Percentiles rank a stretch among this genome's conserved stretches.
Evolutionary conservation across 148 eudicot species (phyloP).

Genomic region (Salicornia ramosissima): DNA sequence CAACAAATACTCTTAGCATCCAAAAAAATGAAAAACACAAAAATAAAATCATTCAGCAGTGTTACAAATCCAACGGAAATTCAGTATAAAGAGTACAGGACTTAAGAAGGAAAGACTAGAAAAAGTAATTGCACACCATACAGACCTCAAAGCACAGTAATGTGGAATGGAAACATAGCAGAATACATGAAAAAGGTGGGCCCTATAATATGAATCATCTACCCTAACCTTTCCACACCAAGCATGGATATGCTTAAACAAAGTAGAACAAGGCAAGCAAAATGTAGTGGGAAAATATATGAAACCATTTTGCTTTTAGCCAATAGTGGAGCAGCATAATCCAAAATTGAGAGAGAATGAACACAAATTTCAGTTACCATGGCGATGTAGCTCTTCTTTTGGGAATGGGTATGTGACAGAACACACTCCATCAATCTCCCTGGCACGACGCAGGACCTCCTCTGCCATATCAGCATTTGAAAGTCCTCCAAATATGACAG

Average conservation of each 20-base stretch:
- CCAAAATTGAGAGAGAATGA: not conserved
- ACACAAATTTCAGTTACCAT: slow-evolving; percentile 44
- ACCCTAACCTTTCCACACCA: not conserved
- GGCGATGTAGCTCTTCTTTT: slow-evolving; percentile 59
- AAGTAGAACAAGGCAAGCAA: not conserved
- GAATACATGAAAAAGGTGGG: not conserved
- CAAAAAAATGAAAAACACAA: not conserved
- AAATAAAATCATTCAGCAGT: not conserved
- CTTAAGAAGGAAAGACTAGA: too few species aligned
- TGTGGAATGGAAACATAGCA: too few species aligned
- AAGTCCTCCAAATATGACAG: slow-evolving; percentile 79
- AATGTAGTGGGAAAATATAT: not conserved
- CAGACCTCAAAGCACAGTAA: too few species aligned
- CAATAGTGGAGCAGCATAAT: not conserved
- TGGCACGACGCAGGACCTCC: slow-evolving; percentile 61
- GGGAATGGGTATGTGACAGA: slow-evolving; percentile 82
- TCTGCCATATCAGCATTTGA: slow-evolving; percentile 60
- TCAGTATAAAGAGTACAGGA: too few species aligned
- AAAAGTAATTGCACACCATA: too few species aligned
- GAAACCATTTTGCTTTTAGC: not conserved
- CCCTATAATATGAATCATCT: not conserved
- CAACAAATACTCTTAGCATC: slow-evolving; percentile 9
- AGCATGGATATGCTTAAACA: not conserved
- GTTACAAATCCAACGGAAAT: not conserved
- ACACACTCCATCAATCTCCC: slow-evolving; percentile 63